Conservation (phyloP, 306 rosid genomes). For the Comarum palustre region DNA sequence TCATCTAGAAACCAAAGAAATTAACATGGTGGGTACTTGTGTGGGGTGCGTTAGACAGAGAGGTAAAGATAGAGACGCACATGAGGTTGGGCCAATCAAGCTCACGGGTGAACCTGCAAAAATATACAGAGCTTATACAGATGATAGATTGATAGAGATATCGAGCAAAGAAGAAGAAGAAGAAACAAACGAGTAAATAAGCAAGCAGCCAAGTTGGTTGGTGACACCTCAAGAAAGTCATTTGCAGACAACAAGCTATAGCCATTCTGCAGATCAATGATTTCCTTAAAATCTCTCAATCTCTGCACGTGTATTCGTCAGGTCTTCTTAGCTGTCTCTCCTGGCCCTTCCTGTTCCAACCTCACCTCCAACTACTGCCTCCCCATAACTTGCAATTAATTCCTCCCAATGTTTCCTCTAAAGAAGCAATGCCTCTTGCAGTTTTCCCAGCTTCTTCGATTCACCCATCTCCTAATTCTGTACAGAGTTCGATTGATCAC, state of each 20-base stretch:
- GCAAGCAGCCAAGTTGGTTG: conserved; percentile 17
- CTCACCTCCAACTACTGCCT: conserved; percentile 30
- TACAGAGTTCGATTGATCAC: too few species aligned
- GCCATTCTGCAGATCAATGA: conserved; percentile 32
- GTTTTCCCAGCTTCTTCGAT: conserved; percentile 1
- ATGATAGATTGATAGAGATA: not conserved
- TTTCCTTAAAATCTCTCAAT: conserved; percentile 43
- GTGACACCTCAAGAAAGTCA: conserved; percentile 30
- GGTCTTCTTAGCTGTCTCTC: conserved; percentile 57
- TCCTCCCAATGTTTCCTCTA: conserved; percentile 69
- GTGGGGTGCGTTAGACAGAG: conserved; percentile 2
- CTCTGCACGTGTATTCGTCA: conserved; percentile 45
- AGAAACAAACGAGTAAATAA: not conserved
- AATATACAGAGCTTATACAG: not conserved
- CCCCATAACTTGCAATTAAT: conserved; percentile 55
- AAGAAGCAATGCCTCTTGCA: conserved; percentile 41
- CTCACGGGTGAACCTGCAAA: conserved; percentile 8
- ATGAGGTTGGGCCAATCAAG: conserved; percentile 4
- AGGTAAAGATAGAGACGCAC: conserved; percentile 13
- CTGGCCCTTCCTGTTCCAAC: conserved; percentile 13
- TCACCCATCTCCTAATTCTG: too few species aligned
- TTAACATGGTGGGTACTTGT: conserved; percentile 11
- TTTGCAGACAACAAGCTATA: conserved; percentile 25
- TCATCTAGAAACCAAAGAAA: not conserved
- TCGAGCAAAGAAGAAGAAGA: not conserved